Conservation (phyloP, 2,329 filamentous ascomycete species). For the Ceratocystis lukuohia region DNA sequence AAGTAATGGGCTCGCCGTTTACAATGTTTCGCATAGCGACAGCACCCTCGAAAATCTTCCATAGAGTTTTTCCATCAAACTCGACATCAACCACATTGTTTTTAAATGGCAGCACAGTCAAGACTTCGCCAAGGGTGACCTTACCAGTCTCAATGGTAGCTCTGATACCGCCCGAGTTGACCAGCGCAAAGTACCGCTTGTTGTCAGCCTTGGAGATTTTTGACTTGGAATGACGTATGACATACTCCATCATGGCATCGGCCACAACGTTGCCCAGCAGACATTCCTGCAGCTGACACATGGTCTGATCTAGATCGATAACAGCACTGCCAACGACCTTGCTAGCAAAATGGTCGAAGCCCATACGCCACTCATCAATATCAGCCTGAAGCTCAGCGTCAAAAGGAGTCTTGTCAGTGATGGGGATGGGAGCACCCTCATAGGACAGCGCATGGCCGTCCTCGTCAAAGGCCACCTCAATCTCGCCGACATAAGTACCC, state of each 20-base stretch:
- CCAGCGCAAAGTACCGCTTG: conserved; percentile 39
- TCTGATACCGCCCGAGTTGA: conserved; percentile 52
- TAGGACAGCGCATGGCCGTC: conserved; percentile 49
- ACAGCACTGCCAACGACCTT: conserved; percentile 43
- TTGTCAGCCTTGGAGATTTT: conserved; percentile 33
- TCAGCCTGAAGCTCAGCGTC: conserved; percentile 44
- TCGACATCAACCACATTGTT: conserved; percentile 48
- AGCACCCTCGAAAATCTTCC: conserved; percentile 45
- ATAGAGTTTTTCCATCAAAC: conserved; percentile 40
- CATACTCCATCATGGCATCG: conserved; percentile 48
- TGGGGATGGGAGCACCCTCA: conserved; percentile 49
- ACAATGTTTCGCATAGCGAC: conserved; percentile 41
- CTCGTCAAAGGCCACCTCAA: conserved; percentile 49
- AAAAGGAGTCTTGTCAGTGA: conserved; percentile 46
- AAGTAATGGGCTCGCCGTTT: conserved; percentile 40
- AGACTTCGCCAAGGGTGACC: conserved; percentile 49
- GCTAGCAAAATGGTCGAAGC: conserved; percentile 46
- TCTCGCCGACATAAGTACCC: conserved; percentile 56
- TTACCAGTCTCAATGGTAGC: conserved; percentile 47
- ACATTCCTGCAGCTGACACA: conserved; percentile 46
- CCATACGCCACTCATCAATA: conserved; percentile 44
- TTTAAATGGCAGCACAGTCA: conserved; percentile 53
- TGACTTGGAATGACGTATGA: conserved; percentile 26
- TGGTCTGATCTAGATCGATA: conserved; percentile 44
- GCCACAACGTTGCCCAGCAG: conserved; percentile 41